Evolutionary conservation across 805 yeast species (phyloP), one percentile per base, ranked within the genome.

Genomic region (Lipomyces chichibuensis): DNA sequence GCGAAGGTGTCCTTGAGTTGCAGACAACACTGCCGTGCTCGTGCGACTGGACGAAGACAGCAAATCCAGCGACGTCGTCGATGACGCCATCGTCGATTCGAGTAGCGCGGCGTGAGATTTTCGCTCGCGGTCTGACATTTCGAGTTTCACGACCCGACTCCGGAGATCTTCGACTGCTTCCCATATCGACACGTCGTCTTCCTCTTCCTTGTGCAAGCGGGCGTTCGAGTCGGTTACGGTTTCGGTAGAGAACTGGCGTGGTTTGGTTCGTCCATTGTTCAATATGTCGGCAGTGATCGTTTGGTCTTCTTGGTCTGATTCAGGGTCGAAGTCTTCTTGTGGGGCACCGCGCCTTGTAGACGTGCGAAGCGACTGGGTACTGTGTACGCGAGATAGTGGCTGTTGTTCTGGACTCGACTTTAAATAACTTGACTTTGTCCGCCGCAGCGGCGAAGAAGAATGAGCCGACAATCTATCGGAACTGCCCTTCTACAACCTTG

Each of bases 81-180:
- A 39, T 20, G 55, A 37, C 13, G 39, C 17, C 11, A 49, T n/a
- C 20, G 25, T 17, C 23, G 39, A 59, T 5, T 29, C 55, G 13
- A 32, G 14, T 17, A 33, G 11, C 11, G 37, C 32, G 29, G 35
- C 32, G 8, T 23, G n/a, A 17, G 33, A 20, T 37, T 27, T 51
- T 29, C 63, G 13, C n/a, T 60, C 60, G 17, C 61, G 57, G 13
- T 51, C 46, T 29, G 60, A 33, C 57, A 53, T 54, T 57, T 53
- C 66, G 33, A 29, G 54, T 20, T 37, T 59, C 29, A 13, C n/a
- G 49, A 33, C 66, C 35, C 65, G 65, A 13, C 46, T 37, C 11
- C 60, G 57, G 49, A 66, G 53, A 33, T 66, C 69, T 17, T 63
- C 64, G 5, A 66, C 43, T 32, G 69, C 60, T 20, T 56, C 53